Base-by-base conservation (phyloP, 805 yeast species). In the Schwanniomyces polymorphus region DNA sequence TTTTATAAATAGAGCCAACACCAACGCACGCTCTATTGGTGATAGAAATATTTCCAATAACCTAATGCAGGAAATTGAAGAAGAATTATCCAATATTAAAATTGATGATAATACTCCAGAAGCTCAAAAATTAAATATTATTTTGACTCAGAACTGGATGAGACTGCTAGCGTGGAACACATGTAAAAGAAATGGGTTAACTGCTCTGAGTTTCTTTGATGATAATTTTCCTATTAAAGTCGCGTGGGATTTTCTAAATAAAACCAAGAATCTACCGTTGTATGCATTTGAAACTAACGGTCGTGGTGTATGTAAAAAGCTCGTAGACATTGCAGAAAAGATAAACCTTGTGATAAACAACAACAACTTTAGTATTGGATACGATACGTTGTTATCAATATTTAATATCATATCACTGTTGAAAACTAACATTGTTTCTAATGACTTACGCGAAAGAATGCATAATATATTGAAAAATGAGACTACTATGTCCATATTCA, bases 211-310 rank as follows among this genome's bases (percentile, higher is more conserved):
- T 31, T 58, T 66, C 42, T 57, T 71, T 27, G 51, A 58, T 9
- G 46, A 53, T 10, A 55, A 54, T 16, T 69, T 55, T 46, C 76
- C 76, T 0, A 45, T 68, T n/a, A 47, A 52, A 23, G 65, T 69
- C 17, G 72, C 72, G 3, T 45, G 55, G 29, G 61, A 59, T 41
- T 68, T 68, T 44, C 50, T 70, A 23, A 41, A 47, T 7, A 61
- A 56, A 14, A 57, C 70, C 11, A 50, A 52, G 9, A 53, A 55
- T 38, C 50, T 71, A 23, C 69, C 72, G 3, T 46, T 64, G 33
- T 63, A 61, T 56, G 74, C 74, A 3, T 70, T 66, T 48, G 74
- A 69, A 48, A 60, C 70, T 7, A 68, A 70, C 49, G 75, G 75
- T 1, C 72, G 72, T 1, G 74, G 75, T 7, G 68, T 64, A 1